A percentile compares a stretch with the other conserved stretches of the same genome.
Conservation (phyloP, 1,284 basidiomycete genomes). For the Laetiporus sulphureus region DNA sequence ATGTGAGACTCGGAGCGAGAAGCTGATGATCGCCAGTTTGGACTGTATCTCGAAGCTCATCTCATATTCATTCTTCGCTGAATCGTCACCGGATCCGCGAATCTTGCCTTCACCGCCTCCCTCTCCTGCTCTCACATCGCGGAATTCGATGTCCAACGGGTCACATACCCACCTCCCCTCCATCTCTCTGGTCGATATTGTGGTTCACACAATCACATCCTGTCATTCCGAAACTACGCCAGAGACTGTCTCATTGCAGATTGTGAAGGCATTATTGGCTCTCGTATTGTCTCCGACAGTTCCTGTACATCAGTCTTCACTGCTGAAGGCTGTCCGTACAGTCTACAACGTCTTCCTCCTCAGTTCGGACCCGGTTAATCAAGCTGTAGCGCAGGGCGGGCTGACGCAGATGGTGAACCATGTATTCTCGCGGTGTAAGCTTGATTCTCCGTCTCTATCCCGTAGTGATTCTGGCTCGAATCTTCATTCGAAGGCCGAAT, state of each 20-base stretch:
- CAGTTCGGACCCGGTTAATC: constrained; percentile 84
- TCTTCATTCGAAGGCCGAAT: constrained; percentile 12
- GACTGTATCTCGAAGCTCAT: constrained; percentile 96
- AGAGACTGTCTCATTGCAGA: constrained; percentile 87
- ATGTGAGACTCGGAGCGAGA: constrained; percentile 89
- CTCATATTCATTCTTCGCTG: constrained; percentile 91
- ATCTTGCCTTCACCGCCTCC: constrained; percentile 59
- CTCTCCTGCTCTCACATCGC: constrained; percentile 50
- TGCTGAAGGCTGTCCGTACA: constrained; percentile 91
- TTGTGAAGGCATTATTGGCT: constrained; percentile 89
- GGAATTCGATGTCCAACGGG: constrained; percentile 34
- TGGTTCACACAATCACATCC: constrained; percentile 89
- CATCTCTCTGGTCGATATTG: constrained; percentile 80
- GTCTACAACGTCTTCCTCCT: constrained; percentile 96
- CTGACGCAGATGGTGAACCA: constrained; percentile 97
- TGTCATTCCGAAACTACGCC: constrained; percentile 86
- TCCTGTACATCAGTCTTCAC: constrained; percentile 87
- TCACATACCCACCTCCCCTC: constrained; percentile 48
- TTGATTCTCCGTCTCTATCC: constrained; percentile 17
- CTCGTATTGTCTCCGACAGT: constrained; percentile 82
- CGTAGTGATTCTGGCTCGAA: constrained; percentile 21
- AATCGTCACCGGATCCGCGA: constrained; percentile 40
- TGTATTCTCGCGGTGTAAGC: constrained; percentile 76
- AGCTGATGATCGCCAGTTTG: constrained; percentile 89
- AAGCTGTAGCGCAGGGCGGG: constrained; percentile 94